Percentiles rank a stretch among this genome's conserved stretches.
Conservation (phyloP, 768 basidiomycete genomes). For the Suillus cothurnatus region DNA sequence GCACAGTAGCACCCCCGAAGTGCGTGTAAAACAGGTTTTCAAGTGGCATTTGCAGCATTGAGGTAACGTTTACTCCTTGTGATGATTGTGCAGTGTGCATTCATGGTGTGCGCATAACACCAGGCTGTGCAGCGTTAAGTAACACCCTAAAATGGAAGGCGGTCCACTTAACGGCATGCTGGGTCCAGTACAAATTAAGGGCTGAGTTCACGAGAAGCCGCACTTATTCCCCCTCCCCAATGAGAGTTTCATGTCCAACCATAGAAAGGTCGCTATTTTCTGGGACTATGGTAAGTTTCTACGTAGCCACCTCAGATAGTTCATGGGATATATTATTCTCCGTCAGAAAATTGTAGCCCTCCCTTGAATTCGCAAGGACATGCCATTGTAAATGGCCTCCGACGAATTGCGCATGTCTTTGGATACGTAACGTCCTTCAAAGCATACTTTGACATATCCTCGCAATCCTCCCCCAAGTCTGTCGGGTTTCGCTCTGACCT, state of each 20-base stretch:
- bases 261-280: conserved; percentile 44
- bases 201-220: background rate
- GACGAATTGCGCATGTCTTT: conserved; percentile 45
- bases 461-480: conserved; percentile 36
- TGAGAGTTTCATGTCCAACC: conserved; percentile 34
- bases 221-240: background rate
- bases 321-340: conserved; percentile 1
- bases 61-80: background rate
- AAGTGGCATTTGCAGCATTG: background rate
- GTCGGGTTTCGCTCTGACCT: conserved; percentile 41
- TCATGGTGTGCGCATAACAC: background rate
- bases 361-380: conserved; percentile 36
- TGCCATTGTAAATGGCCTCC: conserved; percentile 45
- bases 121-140: background rate
- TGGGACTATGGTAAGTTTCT: conserved; percentile 37
- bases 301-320: conserved; percentile 3
- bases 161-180: conserved; percentile 13
- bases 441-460: conserved; percentile 54
- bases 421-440: conserved; percentile 53
- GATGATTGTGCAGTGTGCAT: background rate
- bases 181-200: conserved; percentile 26
- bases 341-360: conserved; percentile 33
- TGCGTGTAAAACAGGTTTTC: background rate
- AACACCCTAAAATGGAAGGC: conserved; percentile 13
- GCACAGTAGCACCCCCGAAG: background rate